Percentiles rank a stretch among this genome's conserved stretches.
Evolutionary conservation across 164 flowering plant species (phyloP).

Genomic region (Berberis thunbergii): DNA sequence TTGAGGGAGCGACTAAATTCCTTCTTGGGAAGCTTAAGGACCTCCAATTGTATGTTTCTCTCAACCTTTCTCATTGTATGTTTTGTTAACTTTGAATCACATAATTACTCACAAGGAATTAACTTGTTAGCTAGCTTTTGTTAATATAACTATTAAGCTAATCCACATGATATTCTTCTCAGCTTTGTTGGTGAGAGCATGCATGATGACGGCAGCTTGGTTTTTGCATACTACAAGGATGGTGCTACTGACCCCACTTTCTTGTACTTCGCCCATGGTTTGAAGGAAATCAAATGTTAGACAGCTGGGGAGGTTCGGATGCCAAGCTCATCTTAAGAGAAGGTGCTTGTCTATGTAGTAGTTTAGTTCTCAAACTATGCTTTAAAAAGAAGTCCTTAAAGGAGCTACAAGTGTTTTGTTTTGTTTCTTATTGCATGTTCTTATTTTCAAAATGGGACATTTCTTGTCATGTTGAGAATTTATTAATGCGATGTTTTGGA

Average conservation of each 20-base stretch:
- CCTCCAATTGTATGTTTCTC: constrained; percentile 64
- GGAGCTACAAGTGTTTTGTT: no score
- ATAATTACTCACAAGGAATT: no score
- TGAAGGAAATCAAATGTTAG: constrained; percentile 57
- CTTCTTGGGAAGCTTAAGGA: constrained; percentile 66
- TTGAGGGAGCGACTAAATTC: constrained; percentile 67
- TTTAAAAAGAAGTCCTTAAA: not conserved
- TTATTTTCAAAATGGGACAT: no score
- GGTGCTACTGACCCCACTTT: constrained; percentile 79
- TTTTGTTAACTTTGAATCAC: no score
- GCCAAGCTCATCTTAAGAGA: not conserved
- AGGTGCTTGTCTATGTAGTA: constrained; percentile 2
- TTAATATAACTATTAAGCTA: not conserved
- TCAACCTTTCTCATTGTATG: not conserved
- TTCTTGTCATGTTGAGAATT: no score
- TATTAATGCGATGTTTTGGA: no score
- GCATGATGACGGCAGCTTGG: constrained; percentile 59
- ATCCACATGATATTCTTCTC: constrained; percentile 5
- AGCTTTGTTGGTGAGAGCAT: constrained; percentile 94
- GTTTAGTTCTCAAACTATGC: not conserved
- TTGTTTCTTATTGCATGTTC: no score
- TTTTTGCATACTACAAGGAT: constrained; percentile 88
- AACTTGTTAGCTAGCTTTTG: not conserved
- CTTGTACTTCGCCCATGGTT: constrained; percentile 45
- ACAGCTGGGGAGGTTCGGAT: not conserved